phyloP scores from a whole-genome alignment of 169 alveolate genomes.

The Amoebophrya sp. region DNA sequence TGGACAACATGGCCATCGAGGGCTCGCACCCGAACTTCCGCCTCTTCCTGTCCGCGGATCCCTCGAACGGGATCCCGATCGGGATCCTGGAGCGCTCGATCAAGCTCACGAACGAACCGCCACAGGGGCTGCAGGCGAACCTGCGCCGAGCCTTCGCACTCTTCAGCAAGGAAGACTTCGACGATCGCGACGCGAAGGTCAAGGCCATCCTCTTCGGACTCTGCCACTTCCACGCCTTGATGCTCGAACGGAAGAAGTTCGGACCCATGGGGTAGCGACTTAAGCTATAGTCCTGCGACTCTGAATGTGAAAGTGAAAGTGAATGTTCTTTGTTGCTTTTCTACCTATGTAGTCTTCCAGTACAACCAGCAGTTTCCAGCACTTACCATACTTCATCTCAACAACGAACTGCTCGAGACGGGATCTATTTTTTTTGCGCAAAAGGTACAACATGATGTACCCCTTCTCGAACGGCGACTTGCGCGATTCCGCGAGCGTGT shows the following conservation, averaged over 20 bases:
- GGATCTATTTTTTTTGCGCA: too few species aligned
- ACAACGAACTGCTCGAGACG: too few species aligned
- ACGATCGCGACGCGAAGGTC: slow-evolving; percentile 78
- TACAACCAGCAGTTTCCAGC: too few species aligned
- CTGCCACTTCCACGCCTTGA: slow-evolving; percentile 89
- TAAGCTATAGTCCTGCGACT: too few species aligned
- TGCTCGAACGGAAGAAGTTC: slow-evolving; percentile 89
- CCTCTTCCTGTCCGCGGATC: slow-evolving; percentile 82
- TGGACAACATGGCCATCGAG: slow-evolving; percentile 80
- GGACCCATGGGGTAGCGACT: slow-evolving; percentile 97
- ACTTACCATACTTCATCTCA: too few species aligned
- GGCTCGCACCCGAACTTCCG: slow-evolving; percentile 87
- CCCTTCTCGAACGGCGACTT: slow-evolving; percentile 84
- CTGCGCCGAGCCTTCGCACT: slow-evolving; percentile 86
- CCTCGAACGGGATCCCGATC: slow-evolving; percentile 76
- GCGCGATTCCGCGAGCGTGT: slow-evolving; percentile 84
- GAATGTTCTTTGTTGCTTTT: too few species aligned
- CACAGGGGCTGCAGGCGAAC: slow-evolving; percentile 85
- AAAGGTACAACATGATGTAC: slow-evolving; percentile 82
- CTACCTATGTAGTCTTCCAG: too few species aligned
- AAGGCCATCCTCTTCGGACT: slow-evolving; percentile 84
- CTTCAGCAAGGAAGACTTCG: slow-evolving; percentile 80
- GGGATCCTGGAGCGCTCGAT: slow-evolving; percentile 89
- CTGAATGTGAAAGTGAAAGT: too few species aligned
- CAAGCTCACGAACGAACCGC: slow-evolving; percentile 91